phyloP scores from a whole-genome alignment of 345 rosid genomes.

The Citrus maxima region DNA sequence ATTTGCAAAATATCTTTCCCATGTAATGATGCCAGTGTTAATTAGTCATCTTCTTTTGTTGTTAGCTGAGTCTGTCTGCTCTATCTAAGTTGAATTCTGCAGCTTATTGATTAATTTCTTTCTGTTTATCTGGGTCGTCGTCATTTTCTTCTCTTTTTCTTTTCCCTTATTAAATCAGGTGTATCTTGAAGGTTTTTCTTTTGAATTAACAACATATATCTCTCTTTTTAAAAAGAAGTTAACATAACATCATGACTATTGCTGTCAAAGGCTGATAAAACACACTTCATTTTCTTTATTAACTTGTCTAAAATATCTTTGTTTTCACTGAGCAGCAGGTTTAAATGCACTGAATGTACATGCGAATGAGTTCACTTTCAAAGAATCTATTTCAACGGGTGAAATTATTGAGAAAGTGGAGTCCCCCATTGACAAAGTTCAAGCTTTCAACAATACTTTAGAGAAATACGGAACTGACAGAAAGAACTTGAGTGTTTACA shows the following conservation, averaged over 20 bases:
- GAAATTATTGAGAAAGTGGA: conserved; percentile 64
- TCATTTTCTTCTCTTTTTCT: background rate
- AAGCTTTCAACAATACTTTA: conserved; percentile 53
- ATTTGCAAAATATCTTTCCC: background rate
- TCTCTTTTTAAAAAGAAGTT: background rate
- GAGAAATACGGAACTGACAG: conserved; percentile 27
- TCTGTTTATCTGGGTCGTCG: background rate
- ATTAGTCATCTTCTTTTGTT: background rate
- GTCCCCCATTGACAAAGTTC: conserved; percentile 73
- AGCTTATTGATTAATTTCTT: background rate
- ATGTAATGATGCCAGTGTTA: background rate
- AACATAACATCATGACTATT: background rate
- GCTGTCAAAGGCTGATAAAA: background rate
- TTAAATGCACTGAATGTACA: conserved; percentile 56
- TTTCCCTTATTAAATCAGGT: background rate
- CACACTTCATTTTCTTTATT: background rate
- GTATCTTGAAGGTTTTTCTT: background rate
- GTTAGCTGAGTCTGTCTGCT: background rate
- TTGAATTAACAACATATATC: background rate
- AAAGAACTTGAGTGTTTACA: conserved; percentile 61
- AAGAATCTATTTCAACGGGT: conserved; percentile 74
- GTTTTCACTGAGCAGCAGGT: conserved; percentile 43
- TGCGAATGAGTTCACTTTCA: conserved; percentile 73
- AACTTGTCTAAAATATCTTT: background rate
- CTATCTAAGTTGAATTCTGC: background rate